These are phyloP conservation scores for Onygenales sp. DNA, from an alignment of 2,329 filamentous ascomycete species.

Conservation along the genomic window DNA sequence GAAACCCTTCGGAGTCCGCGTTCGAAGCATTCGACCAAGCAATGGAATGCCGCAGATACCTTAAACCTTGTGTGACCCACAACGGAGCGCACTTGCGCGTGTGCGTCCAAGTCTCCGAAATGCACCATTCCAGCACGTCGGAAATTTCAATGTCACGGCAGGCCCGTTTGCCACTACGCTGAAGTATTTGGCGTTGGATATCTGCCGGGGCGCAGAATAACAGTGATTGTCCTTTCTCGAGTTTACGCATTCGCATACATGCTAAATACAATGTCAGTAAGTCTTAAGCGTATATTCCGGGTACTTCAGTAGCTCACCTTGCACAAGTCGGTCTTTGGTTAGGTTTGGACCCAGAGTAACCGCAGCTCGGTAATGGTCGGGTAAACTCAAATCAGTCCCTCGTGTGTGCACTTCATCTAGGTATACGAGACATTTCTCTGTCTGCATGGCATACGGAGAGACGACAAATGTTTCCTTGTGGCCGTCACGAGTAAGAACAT, in stretches of 20 bases:
- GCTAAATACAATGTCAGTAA: slow-evolving; percentile 31
- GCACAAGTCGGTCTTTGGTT: slow-evolving; percentile 55
- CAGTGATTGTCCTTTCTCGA: slow-evolving; percentile 58
- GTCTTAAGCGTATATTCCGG: background rate
- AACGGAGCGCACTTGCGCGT: slow-evolving; percentile 43
- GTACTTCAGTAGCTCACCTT: slow-evolving; percentile 39
- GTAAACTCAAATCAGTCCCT: slow-evolving; percentile 55
- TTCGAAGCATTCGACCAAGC: background rate
- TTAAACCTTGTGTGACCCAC: slow-evolving; percentile 52
- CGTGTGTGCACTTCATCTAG: slow-evolving; percentile 58
- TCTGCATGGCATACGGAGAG: slow-evolving; percentile 45
- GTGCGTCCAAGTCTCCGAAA: slow-evolving; percentile 48
- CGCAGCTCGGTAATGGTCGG: slow-evolving; percentile 46
- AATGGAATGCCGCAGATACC: slow-evolving; percentile 35
- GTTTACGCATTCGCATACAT: slow-evolving; percentile 62
- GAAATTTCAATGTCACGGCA: slow-evolving; percentile 32
- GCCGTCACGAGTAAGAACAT: slow-evolving; percentile 7
- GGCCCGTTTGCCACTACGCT: slow-evolving; percentile 10
- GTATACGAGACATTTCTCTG: slow-evolving; percentile 51
- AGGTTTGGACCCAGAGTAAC: slow-evolving; percentile 54
- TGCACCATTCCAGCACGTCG: slow-evolving; percentile 52
- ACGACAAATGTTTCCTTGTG: slow-evolving; percentile 30
- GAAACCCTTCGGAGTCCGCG: background rate
- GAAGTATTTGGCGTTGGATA: slow-evolving; percentile 45
- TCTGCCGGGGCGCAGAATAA: slow-evolving; percentile 52